A percentile compares a stretch with the other conserved stretches of the same genome.
phyloP scores from a whole-genome alignment of 768 basidiomycete genomes.

The Lyophyllum atratum region DNA sequence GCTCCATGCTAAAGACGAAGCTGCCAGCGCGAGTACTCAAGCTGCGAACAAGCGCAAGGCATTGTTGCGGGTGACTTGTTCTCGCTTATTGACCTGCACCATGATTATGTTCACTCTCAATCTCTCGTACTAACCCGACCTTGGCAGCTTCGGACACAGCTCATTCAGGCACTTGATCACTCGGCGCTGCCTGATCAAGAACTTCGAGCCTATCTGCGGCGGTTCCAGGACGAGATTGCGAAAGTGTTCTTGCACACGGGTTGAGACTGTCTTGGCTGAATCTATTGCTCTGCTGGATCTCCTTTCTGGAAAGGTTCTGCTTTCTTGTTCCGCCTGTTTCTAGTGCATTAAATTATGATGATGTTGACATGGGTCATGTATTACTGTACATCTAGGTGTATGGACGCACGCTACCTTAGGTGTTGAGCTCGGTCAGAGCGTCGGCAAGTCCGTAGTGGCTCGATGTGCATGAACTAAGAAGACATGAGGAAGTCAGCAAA shows the following conservation, averaged over 20 bases:
- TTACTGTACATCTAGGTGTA: no score
- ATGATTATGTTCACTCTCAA: background rate
- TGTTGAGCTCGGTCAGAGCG: no score
- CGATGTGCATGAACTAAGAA: background rate
- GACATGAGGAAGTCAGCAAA: background rate
- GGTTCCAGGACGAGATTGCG: constrained; percentile 72
- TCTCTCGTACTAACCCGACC: background rate
- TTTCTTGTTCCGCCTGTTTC: no score
- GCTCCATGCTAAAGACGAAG: constrained; percentile 56
- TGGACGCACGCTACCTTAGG: no score
- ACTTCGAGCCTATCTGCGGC: constrained; percentile 60
- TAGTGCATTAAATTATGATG: no score
- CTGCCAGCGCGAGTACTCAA: constrained; percentile 62
- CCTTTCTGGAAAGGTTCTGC: no score
- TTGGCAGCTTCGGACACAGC: constrained; percentile 67
- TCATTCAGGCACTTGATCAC: constrained; percentile 71
- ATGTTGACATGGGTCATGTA: no score
- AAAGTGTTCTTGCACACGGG: constrained; percentile 42
- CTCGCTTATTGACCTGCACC: background rate
- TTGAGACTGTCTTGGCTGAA: background rate
- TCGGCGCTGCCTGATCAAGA: constrained; percentile 76
- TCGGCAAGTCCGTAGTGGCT: no score
- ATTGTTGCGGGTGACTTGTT: constrained; percentile 56
- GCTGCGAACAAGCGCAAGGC: constrained; percentile 66
- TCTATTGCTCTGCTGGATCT: no score